Evolutionary conservation across 1,284 basidiomycete species (phyloP).

Genomic region (Anthracocystis setariae): DNA sequence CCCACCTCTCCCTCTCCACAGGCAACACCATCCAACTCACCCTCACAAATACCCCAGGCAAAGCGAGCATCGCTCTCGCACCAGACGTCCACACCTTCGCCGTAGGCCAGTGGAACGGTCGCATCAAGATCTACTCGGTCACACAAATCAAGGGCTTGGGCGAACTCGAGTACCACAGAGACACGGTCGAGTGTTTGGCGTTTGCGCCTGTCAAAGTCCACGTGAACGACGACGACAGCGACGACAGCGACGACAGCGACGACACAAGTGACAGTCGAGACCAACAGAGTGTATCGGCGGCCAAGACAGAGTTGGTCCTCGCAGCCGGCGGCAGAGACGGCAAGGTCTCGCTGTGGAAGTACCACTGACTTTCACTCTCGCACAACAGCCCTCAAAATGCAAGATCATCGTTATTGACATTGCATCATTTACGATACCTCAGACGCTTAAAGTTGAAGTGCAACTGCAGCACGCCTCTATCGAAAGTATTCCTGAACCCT

Average conservation of each 20-base stretch:
- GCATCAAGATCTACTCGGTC: constrained; percentile 22
- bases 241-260: neutral
- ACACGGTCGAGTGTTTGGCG: constrained; percentile 34
- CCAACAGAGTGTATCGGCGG: too few species aligned
- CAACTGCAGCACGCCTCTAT: constrained; percentile 71
- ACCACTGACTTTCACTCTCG: constrained; percentile 13
- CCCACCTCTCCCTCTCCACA: constrained; percentile 12
- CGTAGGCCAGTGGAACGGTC: constrained; percentile 42
- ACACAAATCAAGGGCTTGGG: constrained; percentile 10
- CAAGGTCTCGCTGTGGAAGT: constrained; percentile 44
- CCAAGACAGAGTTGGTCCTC: constrained; percentile 12
- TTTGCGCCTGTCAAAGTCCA: constrained; percentile 16
- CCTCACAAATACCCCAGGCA: constrained; percentile 18
- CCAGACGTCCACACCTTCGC: constrained; percentile 16
- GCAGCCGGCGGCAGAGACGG: constrained; percentile 44
- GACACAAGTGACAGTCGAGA: neutral
- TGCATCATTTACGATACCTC: constrained; percentile 60
- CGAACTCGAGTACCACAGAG: constrained; percentile 24
- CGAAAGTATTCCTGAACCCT: constrained; percentile 73
- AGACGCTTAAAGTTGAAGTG: constrained; percentile 65
- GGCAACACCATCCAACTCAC: constrained; percentile 4
- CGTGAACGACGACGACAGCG: neutral
- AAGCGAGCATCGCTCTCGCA: constrained; percentile 25
- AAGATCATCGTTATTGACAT: too few species aligned
- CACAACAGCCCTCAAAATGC: neutral